Evolutionary conservation across 163 green algal species (phyloP).

Genomic region (Scenedesmus sp.): DNA sequence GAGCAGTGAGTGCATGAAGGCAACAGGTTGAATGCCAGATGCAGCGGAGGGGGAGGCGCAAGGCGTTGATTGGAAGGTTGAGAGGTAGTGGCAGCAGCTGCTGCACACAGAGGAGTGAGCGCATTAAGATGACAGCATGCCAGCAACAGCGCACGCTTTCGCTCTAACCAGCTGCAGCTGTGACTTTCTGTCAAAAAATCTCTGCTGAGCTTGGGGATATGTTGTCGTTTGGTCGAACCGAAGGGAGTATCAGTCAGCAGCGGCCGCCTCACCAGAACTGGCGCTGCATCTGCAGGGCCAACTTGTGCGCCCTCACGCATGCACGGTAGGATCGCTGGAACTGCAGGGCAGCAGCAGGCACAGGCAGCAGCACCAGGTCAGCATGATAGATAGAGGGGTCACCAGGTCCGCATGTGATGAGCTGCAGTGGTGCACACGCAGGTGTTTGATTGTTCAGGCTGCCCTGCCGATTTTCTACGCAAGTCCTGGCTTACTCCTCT

Average conservation of each 20-base stretch:
- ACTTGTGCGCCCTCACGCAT: slow-evolving; percentile 52
- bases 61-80: no score
- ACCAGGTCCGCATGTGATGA: neutral
- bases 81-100: no score
- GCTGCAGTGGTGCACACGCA: neutral
- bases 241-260: neutral
- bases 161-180: neutral
- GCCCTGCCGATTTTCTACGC: neutral
- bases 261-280: neutral
- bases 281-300: slow-evolving; percentile 6
- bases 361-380: neutral
- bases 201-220: neutral
- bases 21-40: no score
- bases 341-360: neutral
- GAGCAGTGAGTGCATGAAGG: no score
- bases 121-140: no score
- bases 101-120: no score
- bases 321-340: slow-evolving; percentile 32
- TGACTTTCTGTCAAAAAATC: neutral
- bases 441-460: neutral
- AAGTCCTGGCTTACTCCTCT: neutral
- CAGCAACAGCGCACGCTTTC: no score
- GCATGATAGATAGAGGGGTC: neutral
- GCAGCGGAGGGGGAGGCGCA: no score
- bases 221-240: neutral